Percentiles rank a stretch among this genome's conserved stretches.
phyloP scores from a whole-genome alignment of 768 basidiomycete species.

The Calocera cornea region DNA sequence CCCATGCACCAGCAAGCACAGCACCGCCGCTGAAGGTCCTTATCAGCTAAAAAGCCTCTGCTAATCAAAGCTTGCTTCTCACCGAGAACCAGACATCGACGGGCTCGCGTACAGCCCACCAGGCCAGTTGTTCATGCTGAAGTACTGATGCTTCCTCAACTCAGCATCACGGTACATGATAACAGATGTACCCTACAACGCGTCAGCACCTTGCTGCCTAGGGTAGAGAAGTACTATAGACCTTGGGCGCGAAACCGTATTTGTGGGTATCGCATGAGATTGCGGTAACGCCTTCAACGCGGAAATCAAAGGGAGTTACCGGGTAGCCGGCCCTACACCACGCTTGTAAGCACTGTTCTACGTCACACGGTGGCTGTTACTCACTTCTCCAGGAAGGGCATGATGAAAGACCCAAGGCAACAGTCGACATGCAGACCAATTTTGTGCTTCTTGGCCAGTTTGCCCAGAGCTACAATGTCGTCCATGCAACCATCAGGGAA shows the following conservation, averaged over 20 bases:
- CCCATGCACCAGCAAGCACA: conserved; percentile 90
- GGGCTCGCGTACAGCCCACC: conserved; percentile 78
- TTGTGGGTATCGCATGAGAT: conserved; percentile 97
- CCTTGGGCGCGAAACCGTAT: conserved; percentile 94
- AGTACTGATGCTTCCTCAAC: conserved; percentile 73
- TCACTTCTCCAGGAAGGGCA: conserved; percentile 70
- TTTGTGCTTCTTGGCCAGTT: conserved; percentile 57
- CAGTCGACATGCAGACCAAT: conserved; percentile 90
- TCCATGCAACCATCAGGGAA: conserved; percentile 81
- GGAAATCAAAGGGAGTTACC: conserved; percentile 73
- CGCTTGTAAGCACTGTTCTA: conserved; percentile 13
- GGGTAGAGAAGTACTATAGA: conserved; percentile 16
- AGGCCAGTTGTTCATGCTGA: conserved; percentile 66
- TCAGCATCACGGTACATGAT: conserved; percentile 82
- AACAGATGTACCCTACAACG: conserved; percentile 66
- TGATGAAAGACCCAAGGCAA: conserved; percentile 84
- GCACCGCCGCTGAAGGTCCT: conserved; percentile 57
- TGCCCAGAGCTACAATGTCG: conserved; percentile 64
- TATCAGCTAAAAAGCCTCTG: neutral
- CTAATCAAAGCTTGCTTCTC: conserved; percentile 17
- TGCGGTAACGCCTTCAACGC: conserved; percentile 78
- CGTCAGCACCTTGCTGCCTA: neutral
- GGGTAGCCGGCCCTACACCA: conserved; percentile 42
- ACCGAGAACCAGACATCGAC: conserved; percentile 82
- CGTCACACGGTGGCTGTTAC: conserved; percentile 15